phyloP scores from a whole-genome alignment of 75 land plant species.

The Sequoia sempervirens region DNA sequence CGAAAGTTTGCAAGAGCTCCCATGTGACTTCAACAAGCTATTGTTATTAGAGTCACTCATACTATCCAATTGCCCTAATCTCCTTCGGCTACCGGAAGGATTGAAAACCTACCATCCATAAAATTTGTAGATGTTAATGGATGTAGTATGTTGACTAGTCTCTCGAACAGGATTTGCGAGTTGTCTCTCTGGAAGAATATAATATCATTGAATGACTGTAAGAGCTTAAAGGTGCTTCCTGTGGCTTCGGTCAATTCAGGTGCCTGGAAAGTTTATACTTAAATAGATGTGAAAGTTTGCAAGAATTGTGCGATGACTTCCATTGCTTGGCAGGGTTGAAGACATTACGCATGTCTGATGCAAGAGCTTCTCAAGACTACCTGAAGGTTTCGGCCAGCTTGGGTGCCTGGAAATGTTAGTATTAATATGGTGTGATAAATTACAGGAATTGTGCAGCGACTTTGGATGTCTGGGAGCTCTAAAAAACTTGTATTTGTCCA shows the following conservation, averaged over 20 bases:
- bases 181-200: background rate
- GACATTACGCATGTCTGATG: background rate
- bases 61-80: background rate
- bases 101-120: background rate
- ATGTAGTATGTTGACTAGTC: background rate
- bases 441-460: no score
- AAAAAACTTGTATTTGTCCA: no score
- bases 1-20: background rate
- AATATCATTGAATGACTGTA: background rate
- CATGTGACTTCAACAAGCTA: background rate
- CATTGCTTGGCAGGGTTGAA: background rate
- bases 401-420: no score
- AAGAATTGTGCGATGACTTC: background rate
- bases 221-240: background rate
- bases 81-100: background rate
- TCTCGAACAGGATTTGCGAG: background rate
- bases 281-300: background rate
- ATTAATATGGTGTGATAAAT: no score
- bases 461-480: no score
- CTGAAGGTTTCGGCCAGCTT: background rate
- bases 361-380: background rate
- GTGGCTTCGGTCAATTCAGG: background rate
- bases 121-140: background rate
- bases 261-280: background rate
- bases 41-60: background rate